Base-by-base conservation (phyloP, 441 rosid species). In the Pelargonium citronellum region DNA sequence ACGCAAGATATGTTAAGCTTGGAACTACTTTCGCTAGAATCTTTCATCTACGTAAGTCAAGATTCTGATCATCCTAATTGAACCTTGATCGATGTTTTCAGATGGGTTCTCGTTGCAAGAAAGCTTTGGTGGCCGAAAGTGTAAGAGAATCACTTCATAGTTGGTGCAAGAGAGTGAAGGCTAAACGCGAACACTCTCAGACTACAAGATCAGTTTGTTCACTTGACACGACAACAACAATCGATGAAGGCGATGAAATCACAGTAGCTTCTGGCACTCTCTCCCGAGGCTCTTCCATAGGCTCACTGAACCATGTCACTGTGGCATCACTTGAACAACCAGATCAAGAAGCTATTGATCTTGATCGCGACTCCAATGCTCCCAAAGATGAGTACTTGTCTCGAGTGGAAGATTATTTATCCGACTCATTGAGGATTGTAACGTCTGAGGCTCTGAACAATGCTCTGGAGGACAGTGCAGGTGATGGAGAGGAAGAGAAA, bases 111-210 rank as follows among this genome's bases (percentile, higher is more conserved):
- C 83, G 81, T 53, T 88, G 80, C 61, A 91, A 86, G 81, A 94
- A 91, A 79, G 87, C 96, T 13, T 73, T 91, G 71, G 95, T 91
- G 34, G 80, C 96, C 0, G 97, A 91, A 75, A 88, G 88, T 13
- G 97, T 94, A 9, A 81, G 98, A 74, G 95, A 89, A 37, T 94
- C 98, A 0, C 96, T 94, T 46, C 98, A 91, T 69, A 89, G 96
- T 68, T 94, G 98, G 97, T 86, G 97, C 57, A 94, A 89, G 78
- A 79, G 98, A 80, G 97, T 84, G 66, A 87, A 83, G 82, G 85
- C 97, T 1, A 90, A 86, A 76, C 87, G 84, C 0, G 91, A 81
- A 17, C 84, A 46, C 71, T 89, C 89, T 0, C 80, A 82, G 1
- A 77, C 91, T 0, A 77, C 91, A 19, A 84, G 95, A 73, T 94